phyloP scores from a whole-genome alignment of 1,139 yeast species.

The Citeromyces hawaiiensis region DNA sequence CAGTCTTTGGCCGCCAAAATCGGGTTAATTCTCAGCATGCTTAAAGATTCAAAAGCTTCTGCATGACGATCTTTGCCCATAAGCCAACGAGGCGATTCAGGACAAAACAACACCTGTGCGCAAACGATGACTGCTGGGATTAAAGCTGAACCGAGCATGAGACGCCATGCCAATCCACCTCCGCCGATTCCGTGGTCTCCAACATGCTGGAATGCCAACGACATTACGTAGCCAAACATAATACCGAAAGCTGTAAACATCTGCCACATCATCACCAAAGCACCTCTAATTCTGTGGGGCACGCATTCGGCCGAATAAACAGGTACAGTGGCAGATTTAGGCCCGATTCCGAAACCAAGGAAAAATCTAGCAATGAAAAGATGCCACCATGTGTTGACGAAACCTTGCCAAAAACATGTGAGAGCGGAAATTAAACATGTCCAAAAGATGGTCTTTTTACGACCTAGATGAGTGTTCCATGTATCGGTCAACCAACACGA shows the following conservation, averaged over 20 bases:
- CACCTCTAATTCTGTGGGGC: constrained; percentile 67
- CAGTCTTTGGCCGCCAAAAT: constrained; percentile 66
- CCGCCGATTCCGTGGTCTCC: constrained; percentile 27
- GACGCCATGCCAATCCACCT: constrained; percentile 60
- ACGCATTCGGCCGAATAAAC: constrained; percentile 74
- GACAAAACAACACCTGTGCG: constrained; percentile 54
- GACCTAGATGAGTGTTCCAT: constrained; percentile 48
- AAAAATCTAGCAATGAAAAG: constrained; percentile 60
- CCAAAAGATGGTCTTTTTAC: constrained; percentile 62
- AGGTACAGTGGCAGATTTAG: constrained; percentile 72
- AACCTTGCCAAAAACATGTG: constrained; percentile 70
- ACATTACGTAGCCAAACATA: constrained; percentile 65
- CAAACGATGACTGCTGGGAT: constrained; percentile 62
- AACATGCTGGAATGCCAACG: constrained; percentile 45
- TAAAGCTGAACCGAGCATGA: constrained; percentile 70
- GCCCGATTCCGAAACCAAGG: constrained; percentile 71
- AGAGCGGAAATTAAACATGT: constrained; percentile 53
- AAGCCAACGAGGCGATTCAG: constrained; percentile 76
- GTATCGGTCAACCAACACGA: constrained; percentile 69
- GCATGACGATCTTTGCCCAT: constrained; percentile 48
- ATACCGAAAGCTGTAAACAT: constrained; percentile 82
- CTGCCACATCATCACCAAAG: constrained; percentile 83
- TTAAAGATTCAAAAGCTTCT: constrained; percentile 43
- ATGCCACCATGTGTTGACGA: constrained; percentile 63
- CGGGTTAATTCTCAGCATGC: constrained; percentile 31